phyloP scores from a whole-genome alignment of 768 basidiomycete species.

The Hygrophoropsis aurantiaca region DNA sequence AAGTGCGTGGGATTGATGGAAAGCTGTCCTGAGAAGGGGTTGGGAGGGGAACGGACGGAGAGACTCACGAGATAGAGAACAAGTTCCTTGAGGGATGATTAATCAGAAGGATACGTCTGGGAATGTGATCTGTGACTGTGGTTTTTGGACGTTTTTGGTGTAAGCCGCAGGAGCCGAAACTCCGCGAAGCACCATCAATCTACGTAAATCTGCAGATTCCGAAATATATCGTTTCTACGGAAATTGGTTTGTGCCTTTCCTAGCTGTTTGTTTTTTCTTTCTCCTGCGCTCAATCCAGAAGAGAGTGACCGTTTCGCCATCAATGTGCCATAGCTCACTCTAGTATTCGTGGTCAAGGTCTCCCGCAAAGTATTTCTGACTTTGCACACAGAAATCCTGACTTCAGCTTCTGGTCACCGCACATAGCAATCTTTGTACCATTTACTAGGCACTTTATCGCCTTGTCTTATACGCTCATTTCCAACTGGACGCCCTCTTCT shows the following conservation, averaged over 20 bases:
- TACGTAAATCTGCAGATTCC: not conserved
- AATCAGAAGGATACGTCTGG: no score
- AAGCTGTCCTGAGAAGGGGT: no score
- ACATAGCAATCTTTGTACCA: constrained; percentile 6
- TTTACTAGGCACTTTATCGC: no score
- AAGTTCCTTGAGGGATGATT: no score
- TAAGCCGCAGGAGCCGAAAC: not conserved
- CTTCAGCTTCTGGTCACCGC: not conserved
- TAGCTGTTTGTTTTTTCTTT: not conserved
- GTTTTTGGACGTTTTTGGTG: not conserved
- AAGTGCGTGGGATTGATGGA: no score
- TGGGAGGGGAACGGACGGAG: no score
- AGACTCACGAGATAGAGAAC: no score
- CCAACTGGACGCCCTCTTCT: not conserved
- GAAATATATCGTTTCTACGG: constrained; percentile 12
- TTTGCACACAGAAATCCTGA: no score
- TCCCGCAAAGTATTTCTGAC: no score
- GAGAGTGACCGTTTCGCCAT: not conserved
- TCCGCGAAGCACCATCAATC: not conserved
- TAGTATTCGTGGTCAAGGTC: not conserved
- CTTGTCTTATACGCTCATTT: not conserved
- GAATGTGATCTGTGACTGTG: not conserved
- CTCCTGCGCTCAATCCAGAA: not conserved
- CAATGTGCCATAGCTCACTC: not conserved
- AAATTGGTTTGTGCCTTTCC: constrained; percentile 1